These are phyloP conservation scores for Orbilia quercus DNA, from an alignment of 2,329 filamentous ascomycete genomes.

Conservation along the genomic window DNA sequence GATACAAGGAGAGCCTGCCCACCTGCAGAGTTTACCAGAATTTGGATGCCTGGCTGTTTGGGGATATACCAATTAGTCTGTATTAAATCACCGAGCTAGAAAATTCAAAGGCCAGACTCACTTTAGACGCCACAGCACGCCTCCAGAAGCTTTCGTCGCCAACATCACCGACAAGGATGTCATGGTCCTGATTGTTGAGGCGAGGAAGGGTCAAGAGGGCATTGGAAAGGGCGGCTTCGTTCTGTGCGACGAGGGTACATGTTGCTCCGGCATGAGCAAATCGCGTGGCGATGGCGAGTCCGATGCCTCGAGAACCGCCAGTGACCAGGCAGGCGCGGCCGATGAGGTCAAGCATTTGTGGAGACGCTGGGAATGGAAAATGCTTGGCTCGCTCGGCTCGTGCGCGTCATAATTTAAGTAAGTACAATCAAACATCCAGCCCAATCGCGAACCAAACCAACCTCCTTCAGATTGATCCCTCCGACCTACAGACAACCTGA, in stretches of 20 bases:
- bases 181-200: slow-evolving; percentile 32
- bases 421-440: slow-evolving; percentile 14
- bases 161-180: slow-evolving; percentile 58
- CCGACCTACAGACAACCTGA: too few relatives aligned
- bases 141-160: slow-evolving; percentile 58
- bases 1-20: background rate
- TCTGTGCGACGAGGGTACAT: slow-evolving; percentile 73
- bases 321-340: slow-evolving; percentile 70
- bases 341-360: slow-evolving; percentile 36
- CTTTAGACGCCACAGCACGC: slow-evolving; percentile 59
- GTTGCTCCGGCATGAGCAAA: slow-evolving; percentile 73
- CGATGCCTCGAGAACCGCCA: slow-evolving; percentile 77
- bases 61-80: slow-evolving; percentile 1
- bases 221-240: slow-evolving; percentile 64
- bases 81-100: background rate
- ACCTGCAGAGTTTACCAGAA: slow-evolving; percentile 85
- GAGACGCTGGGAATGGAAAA: background rate
- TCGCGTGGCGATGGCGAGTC: slow-evolving; percentile 73
- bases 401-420: slow-evolving; percentile 56
- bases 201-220: slow-evolving; percentile 62
- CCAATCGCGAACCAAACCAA: slow-evolving; percentile 23
- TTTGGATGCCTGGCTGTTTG: slow-evolving; percentile 63
- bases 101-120: slow-evolving; percentile 7
- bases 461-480: background rate
- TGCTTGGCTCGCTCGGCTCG: slow-evolving; percentile 46